A percentile compares a stretch with the other conserved stretches of the same genome.
Conservation (phyloP, 441 rosid genomes). For the Rhodomyrtus psidioides region DNA sequence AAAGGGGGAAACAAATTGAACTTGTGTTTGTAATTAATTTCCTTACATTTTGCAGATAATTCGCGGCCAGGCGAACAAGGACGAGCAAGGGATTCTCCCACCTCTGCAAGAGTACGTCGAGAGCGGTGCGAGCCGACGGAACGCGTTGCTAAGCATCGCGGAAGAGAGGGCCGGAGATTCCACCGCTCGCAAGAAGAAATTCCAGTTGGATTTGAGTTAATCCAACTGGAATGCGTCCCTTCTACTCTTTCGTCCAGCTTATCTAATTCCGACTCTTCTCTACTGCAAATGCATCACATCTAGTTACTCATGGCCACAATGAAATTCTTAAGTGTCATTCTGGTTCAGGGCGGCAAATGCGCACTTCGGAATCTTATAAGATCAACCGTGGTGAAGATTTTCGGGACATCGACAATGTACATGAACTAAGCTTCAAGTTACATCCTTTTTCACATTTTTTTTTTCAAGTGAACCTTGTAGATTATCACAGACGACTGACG, state of each 20-base stretch:
- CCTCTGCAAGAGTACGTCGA: conserved; percentile 60
- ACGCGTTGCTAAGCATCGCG: conserved; percentile 31
- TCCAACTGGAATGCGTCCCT: not conserved
- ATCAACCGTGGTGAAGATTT: not conserved
- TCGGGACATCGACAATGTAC: not conserved
- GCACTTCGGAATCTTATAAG: not conserved
- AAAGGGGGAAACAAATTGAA: not conserved
- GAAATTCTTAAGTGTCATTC: not conserved
- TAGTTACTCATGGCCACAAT: not conserved
- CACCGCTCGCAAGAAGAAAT: conserved; percentile 16
- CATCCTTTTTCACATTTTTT: not conserved
- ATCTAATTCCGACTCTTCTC: not conserved
- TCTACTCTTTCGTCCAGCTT: not conserved
- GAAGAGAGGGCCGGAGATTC: conserved; percentile 21
- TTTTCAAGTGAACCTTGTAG: not conserved
- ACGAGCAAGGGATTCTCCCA: conserved; percentile 46
- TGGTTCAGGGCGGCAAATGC: not conserved
- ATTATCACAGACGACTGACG: not conserved
- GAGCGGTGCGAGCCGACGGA: conserved; percentile 46
- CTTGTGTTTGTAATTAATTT: not conserved
- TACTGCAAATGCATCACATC: not conserved
- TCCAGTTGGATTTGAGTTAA: conserved; percentile 34
- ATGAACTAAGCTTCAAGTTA: not conserved
- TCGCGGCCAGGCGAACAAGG: conserved; percentile 43
- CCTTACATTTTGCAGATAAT: conserved; percentile 37